Conservation (phyloP, 2,329 filamentous ascomycete genomes). For the Verticillium tricorpus region DNA sequence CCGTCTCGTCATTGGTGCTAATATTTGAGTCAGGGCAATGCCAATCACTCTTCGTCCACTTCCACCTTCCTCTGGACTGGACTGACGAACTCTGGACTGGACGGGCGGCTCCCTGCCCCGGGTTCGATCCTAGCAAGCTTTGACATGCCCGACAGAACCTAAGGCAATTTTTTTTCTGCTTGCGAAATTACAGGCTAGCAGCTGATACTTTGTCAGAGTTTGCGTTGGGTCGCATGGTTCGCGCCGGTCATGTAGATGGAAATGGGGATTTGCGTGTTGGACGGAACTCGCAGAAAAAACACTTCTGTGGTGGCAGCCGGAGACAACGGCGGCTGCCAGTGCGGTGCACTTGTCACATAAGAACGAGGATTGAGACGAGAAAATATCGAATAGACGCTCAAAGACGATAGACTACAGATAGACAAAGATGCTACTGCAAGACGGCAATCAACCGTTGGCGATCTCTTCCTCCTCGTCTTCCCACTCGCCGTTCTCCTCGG, state of each 20-base stretch:
- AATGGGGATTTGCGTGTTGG: neutral
- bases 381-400: neutral
- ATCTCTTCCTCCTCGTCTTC: constrained; percentile 45
- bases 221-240: neutral
- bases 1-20: neutral
- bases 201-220: neutral
- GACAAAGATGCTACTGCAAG: neutral
- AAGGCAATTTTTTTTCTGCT: neutral
- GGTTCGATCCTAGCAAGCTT: neutral
- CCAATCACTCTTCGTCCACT: neutral
- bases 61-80: neutral
- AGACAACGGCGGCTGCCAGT: neutral
- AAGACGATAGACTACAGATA: neutral
- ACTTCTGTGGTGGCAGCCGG: neutral
- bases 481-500: constrained; percentile 48
- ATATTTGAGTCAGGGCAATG: neutral
- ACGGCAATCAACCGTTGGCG: constrained; percentile 17
- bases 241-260: neutral
- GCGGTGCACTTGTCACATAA: neutral
- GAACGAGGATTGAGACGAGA: neutral
- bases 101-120: too few species aligned
- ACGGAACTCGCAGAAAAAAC: neutral
- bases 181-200: neutral
- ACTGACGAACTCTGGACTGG: too few species aligned
- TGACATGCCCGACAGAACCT: neutral